Conservation (phyloP, 495 filamentous ascomycete genomes). For the Darksidea phi region DNA sequence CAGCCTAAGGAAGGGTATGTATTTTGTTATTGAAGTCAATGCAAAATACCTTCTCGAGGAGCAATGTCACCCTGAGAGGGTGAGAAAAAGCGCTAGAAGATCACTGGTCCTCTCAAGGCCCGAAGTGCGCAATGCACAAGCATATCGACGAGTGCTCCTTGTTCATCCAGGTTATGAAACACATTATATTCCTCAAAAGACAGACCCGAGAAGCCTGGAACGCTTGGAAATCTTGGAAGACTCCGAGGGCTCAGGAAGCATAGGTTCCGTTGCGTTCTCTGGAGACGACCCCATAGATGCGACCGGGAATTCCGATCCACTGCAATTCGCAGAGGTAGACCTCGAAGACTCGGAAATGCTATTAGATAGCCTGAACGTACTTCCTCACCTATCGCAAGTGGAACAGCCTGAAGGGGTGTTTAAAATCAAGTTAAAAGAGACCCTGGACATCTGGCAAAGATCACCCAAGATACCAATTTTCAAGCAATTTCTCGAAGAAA, state of each 20-base stretch:
- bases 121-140: neutral
- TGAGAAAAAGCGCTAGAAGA: neutral
- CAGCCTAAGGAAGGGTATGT: neutral
- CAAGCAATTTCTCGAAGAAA: neutral
- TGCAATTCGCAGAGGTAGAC: neutral
- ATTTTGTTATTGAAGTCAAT: neutral
- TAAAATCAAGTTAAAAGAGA: neutral
- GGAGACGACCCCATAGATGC: neutral
- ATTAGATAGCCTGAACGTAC: neutral
- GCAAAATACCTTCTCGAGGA: neutral
- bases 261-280: neutral
- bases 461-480: neutral
- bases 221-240: neutral
- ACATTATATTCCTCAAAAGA: neutral
- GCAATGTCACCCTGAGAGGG: neutral
- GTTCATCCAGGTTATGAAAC: neutral
- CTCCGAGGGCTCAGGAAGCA: neutral
- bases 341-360: neutral
- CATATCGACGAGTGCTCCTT: neutral
- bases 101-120: neutral
- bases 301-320: neutral
- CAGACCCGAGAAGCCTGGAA: neutral
- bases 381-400: neutral
- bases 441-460: neutral
- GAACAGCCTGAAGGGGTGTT: neutral